Conservation (phyloP, 495 filamentous ascomycete genomes). For the Trichocladium uniseriatum region DNA sequence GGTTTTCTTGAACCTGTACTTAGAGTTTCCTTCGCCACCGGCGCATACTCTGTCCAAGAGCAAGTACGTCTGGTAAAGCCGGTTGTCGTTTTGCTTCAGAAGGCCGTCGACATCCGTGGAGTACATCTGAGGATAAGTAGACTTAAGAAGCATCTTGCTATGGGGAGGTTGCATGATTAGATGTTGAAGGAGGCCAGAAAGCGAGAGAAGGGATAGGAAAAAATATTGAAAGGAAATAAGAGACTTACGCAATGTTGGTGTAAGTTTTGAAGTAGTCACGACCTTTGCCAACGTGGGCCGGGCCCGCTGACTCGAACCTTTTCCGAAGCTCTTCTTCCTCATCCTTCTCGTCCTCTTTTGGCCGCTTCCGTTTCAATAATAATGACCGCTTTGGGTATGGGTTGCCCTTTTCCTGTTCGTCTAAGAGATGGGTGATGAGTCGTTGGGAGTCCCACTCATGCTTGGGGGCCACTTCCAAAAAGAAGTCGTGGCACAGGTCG, state of each 20-base stretch:
- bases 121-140: constrained; percentile 18
- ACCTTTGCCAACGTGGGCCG: neutral
- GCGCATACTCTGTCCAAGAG: constrained; percentile 17
- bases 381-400: constrained; percentile 25
- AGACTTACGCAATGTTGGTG: constrained; percentile 11
- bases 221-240: neutral
- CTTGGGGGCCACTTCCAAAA: constrained; percentile 8
- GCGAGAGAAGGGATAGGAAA: neutral
- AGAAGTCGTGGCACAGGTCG: constrained; percentile 30
- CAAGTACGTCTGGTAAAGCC: constrained; percentile 26
- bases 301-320: constrained; percentile 3
- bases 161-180: neutral
- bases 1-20: constrained; percentile 18
- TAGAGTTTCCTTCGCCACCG: neutral
- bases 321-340: constrained; percentile 8
- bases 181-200: neutral
- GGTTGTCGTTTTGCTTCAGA: constrained; percentile 9
- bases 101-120: constrained; percentile 11
- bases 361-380: constrained; percentile 30
- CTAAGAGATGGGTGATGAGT: constrained; percentile 23
- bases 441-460: constrained; percentile 12
- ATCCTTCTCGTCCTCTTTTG: constrained; percentile 8
- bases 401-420: constrained; percentile 25
- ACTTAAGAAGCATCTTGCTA: constrained; percentile 20
- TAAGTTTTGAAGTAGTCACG: constrained; percentile 9